phyloP scores from a whole-genome alignment of 257 asterid genomes.

The Solanum sitiens region DNA sequence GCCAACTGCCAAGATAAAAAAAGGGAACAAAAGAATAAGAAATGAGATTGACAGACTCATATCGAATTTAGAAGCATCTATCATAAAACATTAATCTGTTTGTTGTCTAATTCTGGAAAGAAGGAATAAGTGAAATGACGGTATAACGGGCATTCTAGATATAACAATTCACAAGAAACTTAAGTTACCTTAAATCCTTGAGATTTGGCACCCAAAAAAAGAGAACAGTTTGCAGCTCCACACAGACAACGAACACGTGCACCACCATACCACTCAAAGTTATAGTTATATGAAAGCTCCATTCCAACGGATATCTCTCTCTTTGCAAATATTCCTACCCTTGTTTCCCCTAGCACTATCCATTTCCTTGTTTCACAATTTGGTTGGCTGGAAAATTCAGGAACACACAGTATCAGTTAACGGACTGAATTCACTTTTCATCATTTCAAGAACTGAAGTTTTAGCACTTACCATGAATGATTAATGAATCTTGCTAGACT shows the following conservation, averaged over 20 bases:
- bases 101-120: too few species aligned
- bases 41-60: too few species aligned
- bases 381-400: constrained; percentile 52
- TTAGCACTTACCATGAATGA: constrained; percentile 69
- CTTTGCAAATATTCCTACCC: constrained; percentile 90
- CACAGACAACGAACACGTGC: constrained; percentile 80
- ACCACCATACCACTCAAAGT: constrained; percentile 96
- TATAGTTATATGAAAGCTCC: constrained; percentile 77
- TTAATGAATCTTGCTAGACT: constrained; percentile 84
- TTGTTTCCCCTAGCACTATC: constrained; percentile 75
- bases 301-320: constrained; percentile 52
- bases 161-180: not conserved
- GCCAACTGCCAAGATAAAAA: too few species aligned
- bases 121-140: not conserved
- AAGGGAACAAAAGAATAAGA: too few species aligned
- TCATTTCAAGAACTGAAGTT: not conserved
- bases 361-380: constrained; percentile 95
- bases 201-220: constrained; percentile 89
- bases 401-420: not conserved
- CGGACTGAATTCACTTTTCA: not conserved
- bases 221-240: constrained; percentile 77
- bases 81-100: too few species aligned
- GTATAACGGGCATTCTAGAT: not conserved
- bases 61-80: too few species aligned
- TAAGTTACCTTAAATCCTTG: constrained; percentile 81